A percentile compares a stretch with the other conserved stretches of the same genome.
These are phyloP conservation scores for Cardamine resedifolia DNA, from an alignment of 345 rosid genomes.

Conservation along the genomic window DNA sequence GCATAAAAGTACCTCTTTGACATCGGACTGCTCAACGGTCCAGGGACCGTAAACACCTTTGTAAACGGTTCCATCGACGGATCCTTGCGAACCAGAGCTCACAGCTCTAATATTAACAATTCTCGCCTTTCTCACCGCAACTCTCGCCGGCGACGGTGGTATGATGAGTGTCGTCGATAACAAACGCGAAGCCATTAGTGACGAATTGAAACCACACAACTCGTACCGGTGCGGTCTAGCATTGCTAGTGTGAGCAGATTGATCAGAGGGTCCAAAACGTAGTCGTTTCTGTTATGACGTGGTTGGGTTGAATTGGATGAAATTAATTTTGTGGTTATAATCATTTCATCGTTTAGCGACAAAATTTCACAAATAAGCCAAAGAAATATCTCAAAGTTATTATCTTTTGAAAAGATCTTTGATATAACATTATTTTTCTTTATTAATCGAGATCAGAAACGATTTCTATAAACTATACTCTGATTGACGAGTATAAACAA, in stretches of 20 bases:
- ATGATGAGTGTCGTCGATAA: slow-evolving; percentile 33
- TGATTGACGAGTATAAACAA: too few species aligned
- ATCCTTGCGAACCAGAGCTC: slow-evolving; percentile 52
- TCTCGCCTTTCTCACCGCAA: slow-evolving; percentile 15
- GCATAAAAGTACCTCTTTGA: slow-evolving; percentile 61
- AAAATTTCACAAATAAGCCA: not conserved
- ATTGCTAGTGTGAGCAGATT: not conserved
- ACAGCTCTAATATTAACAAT: slow-evolving; percentile 46
- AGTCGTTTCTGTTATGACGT: slow-evolving; percentile 10
- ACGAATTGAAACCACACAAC: not conserved
- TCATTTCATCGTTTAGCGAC: not conserved
- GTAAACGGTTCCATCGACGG: slow-evolving; percentile 56
- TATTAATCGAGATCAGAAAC: not conserved
- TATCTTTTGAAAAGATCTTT: not conserved
- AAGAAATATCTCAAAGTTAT: not conserved
- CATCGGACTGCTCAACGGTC: slow-evolving; percentile 78
- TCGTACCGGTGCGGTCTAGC: slow-evolving; percentile 1
- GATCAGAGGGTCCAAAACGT: not conserved
- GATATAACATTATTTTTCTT: too few species aligned
- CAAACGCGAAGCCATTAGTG: slow-evolving; percentile 46
- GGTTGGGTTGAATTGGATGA: not conserved
- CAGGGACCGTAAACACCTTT: slow-evolving; percentile 81
- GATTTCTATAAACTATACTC: not conserved
- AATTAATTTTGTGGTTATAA: slow-evolving; percentile 8
- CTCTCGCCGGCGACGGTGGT: slow-evolving; percentile 21